Evolutionary conservation across 176 grass and related monocot species (phyloP).

Genomic region (Juncus effusus): DNA sequence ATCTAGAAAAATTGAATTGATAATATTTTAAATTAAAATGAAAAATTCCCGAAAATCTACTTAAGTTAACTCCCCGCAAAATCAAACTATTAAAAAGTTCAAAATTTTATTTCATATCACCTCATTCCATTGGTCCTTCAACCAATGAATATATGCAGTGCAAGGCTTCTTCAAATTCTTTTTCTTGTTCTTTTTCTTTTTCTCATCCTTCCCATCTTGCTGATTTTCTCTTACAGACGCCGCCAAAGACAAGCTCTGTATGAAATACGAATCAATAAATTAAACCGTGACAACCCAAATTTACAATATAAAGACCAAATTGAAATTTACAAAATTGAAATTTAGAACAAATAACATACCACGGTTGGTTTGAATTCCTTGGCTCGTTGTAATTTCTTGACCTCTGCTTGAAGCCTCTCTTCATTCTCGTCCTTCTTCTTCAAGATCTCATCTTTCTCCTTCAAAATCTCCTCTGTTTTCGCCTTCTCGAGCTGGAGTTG

Average conservation of each 20-base stretch:
- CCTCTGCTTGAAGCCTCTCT: constrained; percentile 52
- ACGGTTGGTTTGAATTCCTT: constrained; percentile 97
- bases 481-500: constrained; percentile 73
- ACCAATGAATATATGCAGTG: constrained; percentile 65
- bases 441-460: constrained; percentile 59
- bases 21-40: background rate
- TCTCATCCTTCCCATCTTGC: constrained; percentile 51
- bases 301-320: background rate
- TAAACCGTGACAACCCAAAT: background rate
- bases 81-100: background rate
- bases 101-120: constrained; percentile 17
- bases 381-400: constrained; percentile 70
- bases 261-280: constrained; percentile 6
- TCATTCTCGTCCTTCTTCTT: constrained; percentile 67
- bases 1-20: constrained; percentile 23
- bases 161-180: constrained; percentile 54
- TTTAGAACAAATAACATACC: constrained; percentile 32
- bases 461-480: constrained; percentile 64
- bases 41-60: too few relatives aligned
- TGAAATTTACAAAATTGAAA: background rate
- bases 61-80: too few relatives aligned
- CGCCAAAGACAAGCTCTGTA: constrained; percentile 57
- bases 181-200: constrained; percentile 57
- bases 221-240: constrained; percentile 58
- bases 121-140: constrained; percentile 78